Evolutionary conservation across 208 protist species (phyloP), one percentile per base, ranked within the genome.

Genomic region (Trypanosoma avium): DNA sequence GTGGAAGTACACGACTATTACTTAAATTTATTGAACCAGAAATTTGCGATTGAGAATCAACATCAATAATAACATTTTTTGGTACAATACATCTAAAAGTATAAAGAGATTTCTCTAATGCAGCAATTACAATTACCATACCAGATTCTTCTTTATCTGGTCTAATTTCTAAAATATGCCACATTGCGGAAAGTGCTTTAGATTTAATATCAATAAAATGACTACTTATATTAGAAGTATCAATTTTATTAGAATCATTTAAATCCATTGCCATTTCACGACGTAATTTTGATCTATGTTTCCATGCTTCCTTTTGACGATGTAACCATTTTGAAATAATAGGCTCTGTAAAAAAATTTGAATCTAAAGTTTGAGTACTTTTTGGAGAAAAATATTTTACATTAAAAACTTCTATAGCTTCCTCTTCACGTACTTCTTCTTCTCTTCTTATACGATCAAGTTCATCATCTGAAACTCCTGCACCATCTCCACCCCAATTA

Each of bases 171-270:
- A 96, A 49, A 30, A 96, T 75, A 40, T 92, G 73, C 88, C 90
- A 96, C 22, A 67, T 72, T 0, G 73, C 53, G 4, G 86, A 69
- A 33, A 96, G 62, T 19, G 90, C 87, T 42, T 82, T 81, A 7
- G 84, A 82, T 50, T 85, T 91, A 17, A 92, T 38, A 62, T 96
- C 88, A 57, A 96, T 89, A 62, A 94, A 89, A 62, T 87, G 85
- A 43, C 69, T 78, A 61, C 73, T 77, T 32, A 81, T 35, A 17
- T 32, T 35, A 21, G 17, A 1, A n/a, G 49, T 66, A 59, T 47
- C 38, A 2, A 29, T 33, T 21, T 35, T 1, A 38, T 5, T 15
- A 38, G 3, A 42, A 43, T 83, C 65, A 40, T 58, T 50, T 15
- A 59, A 69, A 27, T 67, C 70, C 9, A 73, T 38, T 21, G 64